Evolutionary conservation across 495 filamentous ascomycete species (phyloP).

Genomic region (Opeltia flavorubescens): DNA sequence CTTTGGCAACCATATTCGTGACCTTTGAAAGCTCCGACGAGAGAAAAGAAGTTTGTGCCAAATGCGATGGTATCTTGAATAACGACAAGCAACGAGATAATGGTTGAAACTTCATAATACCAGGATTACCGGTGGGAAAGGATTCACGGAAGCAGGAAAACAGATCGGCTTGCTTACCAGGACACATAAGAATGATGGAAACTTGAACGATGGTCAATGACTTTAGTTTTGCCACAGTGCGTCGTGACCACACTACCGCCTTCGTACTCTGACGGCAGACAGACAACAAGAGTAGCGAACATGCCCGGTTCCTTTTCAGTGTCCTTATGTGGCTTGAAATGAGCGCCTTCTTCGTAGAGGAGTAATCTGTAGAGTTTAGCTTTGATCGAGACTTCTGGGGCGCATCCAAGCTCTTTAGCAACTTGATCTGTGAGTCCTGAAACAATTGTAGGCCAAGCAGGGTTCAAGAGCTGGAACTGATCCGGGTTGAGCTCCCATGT

Average conservation of each 20-base stretch:
- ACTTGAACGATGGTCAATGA: conserved; percentile 18
- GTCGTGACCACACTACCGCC: conserved; percentile 34
- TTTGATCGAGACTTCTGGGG: conserved; percentile 7
- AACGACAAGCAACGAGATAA: not conserved
- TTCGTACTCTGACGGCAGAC: conserved; percentile 34
- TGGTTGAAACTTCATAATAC: no score
- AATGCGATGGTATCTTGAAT: not conserved
- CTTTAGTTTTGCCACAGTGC: conserved; percentile 23
- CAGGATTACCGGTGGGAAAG: no score
- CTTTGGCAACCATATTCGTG: no score
- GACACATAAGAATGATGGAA: conserved; percentile 22
- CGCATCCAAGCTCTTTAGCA: not conserved
- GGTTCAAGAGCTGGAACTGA: conserved; percentile 10
- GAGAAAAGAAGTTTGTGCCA: no score
- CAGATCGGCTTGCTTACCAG: no score
- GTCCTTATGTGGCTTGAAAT: conserved; percentile 38
- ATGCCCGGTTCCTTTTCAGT: conserved; percentile 39
- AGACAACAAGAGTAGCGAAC: conserved; percentile 40
- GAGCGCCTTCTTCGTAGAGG: conserved; percentile 38
- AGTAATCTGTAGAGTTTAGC: conserved; percentile 39
- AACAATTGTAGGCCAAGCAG: not conserved
- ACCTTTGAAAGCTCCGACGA: no score
- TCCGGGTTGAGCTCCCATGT: conserved; percentile 34
- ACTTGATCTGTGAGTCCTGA: not conserved
- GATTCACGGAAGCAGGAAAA: no score